Base-by-base conservation (phyloP, 1,284 basidiomycete genomes). In the Agroathelia rolfsii region DNA sequence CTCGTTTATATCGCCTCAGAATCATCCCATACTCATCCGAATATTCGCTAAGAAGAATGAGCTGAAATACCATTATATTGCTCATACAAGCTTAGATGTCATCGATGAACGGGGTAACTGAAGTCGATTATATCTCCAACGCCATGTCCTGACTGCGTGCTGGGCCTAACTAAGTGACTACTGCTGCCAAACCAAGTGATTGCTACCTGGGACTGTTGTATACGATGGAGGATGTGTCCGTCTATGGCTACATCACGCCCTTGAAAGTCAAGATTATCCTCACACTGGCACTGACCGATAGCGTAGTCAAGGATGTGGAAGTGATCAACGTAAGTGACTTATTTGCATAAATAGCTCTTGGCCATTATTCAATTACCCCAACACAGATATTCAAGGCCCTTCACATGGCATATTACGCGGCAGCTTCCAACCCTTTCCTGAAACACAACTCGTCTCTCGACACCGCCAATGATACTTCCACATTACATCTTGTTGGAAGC, bases 211-310 rank as follows among this genome's bases (percentile, higher is more conserved):
- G 82, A 6, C 61, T 87, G 36, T 52, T 87, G 18, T 85, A 84
- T 50, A 68, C 76, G 16, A 76, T 87, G 64, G 84, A 87, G 52
- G 83, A 86, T 44, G 72, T 82, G 24, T 81, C 80, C 2, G 81
- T 84, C 6, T 86, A 87, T 51, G 84, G 83, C 12, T 87, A 84
- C 53, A 71, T 87, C 35, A 86, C 84, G 7, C 81, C 84, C 5
- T 58, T 82, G 44, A 83, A 77, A 49, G 69, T 85, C 45, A 86
- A 85, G 59, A 85, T 87, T 47, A 67, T 87, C 39, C 52, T 86
- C 30, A 77, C 78, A 2, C 54, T 87, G 32, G 73, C 80, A 12
- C 54, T 86, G 42, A 72, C 80, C n/a, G 83, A 87, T 49, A 62
- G 76, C 10, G 69, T 86, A 11, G 73, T 86, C n/a, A 69, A 72